Base-by-base conservation (phyloP, 371 early-diverging fungal species). In the Fennellomyces sp. region DNA sequence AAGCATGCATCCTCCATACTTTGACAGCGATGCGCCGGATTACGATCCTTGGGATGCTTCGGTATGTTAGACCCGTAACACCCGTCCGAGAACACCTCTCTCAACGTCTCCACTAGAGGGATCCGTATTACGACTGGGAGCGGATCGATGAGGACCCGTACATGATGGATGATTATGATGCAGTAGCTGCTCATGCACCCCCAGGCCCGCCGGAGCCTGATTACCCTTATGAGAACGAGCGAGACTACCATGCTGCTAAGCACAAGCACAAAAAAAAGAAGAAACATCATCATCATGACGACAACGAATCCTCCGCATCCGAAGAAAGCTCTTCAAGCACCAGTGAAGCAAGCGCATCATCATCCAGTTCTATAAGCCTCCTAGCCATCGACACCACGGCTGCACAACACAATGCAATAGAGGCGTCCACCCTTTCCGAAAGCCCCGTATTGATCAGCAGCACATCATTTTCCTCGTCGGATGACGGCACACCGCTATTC, bases 81-180 rank as follows among this genome's bases (percentile, higher is more conserved):
- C n/a, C n/a, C n/a, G n/a, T n/a, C n/a, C n/a, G n/a, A n/a, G n/a
- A n/a, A n/a, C n/a, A n/a, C n/a, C n/a, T n/a, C n/a, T n/a, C n/a
- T n/a, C n/a, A 33, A 33, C 13, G 35, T 33, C 13, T 33, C 8
- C 13, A 5, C 3, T 45, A 45, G 45, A 45, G 17, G 45, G 45
- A 45, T 11, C 45, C 45, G 1, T 25, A 19, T 45, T 23, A 45
- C 23, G 45, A 25, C 8, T 45, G 45, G 45, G 45, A 45, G 23
- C 17, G 45, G 23, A 45, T 45, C 17, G 45, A 45, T 0, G 45
- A 45, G 5, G 45, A 60, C 33, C 60, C 60, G 33, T 31, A 30
- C 6, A 60, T 39, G 30, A 27, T 42, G 13, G 58, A 58, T 49
- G 49, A 58, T 5, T 49, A 49, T 17, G 50, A 25, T 13, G 49